A percentile compares a stretch with the other conserved stretches of the same genome.
These are phyloP conservation scores for Acidiella bohemica DNA, from an alignment of 495 filamentous ascomycete genomes.

Conservation along the genomic window DNA sequence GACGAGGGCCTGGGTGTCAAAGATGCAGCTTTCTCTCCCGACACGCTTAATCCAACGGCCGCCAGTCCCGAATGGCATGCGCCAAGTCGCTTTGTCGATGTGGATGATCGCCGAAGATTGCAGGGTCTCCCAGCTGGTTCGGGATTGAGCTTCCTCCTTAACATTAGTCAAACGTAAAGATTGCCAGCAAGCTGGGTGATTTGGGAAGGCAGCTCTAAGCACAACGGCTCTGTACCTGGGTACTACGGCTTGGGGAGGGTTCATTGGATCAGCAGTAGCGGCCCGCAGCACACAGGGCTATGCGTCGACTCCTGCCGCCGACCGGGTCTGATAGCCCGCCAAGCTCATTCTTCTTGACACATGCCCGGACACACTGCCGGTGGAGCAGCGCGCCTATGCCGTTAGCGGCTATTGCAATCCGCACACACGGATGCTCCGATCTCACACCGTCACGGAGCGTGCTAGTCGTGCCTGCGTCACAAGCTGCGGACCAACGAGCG, in stretches of 20 bases:
- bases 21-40: no score
- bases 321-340: no score
- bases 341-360: no score
- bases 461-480: not conserved
- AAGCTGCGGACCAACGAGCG: no score
- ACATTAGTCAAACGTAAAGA: not conserved
- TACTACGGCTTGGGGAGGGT: not conserved
- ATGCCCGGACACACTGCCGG: not conserved
- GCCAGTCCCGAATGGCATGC: not conserved
- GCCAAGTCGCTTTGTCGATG: not conserved
- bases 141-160: not conserved
- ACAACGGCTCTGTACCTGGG: constrained; percentile 1
- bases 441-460: no score
- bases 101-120: not conserved
- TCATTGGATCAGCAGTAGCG: constrained; percentile 3
- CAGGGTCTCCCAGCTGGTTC: not conserved
- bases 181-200: not conserved
- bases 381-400: constrained; percentile 1
- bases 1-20: no score
- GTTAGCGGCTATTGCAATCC: constrained; percentile 1
- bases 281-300: constrained; percentile 9
- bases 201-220: not conserved
- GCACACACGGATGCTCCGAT: no score
- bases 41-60: not conserved
- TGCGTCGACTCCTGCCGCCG: not conserved